Percentiles rank a stretch among this genome's conserved stretches.
phyloP scores from a whole-genome alignment of 106 monocot species.

The Dioscorea alata region DNA sequence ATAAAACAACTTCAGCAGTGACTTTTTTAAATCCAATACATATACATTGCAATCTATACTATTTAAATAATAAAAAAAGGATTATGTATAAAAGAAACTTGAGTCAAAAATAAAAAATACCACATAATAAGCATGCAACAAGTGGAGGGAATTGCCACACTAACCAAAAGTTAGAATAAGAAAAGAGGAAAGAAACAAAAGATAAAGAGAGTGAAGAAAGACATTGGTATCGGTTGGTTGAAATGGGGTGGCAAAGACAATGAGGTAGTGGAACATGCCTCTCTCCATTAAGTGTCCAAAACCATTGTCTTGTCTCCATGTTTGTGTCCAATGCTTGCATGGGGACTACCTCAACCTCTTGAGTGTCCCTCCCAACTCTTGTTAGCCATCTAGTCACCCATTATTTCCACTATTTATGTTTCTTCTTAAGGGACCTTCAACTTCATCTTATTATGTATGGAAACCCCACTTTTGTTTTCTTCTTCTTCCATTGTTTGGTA shows the following conservation, averaged over 20 bases:
- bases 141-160: background rate
- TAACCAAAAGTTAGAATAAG: background rate
- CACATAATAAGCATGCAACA: too few species aligned
- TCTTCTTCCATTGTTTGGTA: too few species aligned
- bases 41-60: too few species aligned
- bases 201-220: background rate
- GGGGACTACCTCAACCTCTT: background rate
- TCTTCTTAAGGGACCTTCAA: too few species aligned
- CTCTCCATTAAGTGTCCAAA: background rate
- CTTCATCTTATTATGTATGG: too few species aligned
- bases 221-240: background rate
- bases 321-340: background rate
- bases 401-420: too few species aligned
- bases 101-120: too few species aligned
- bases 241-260: background rate
- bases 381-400: background rate
- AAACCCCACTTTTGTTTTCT: too few species aligned
- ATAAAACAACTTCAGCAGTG: too few species aligned
- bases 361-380: background rate
- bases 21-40: too few species aligned
- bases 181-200: background rate
- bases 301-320: background rate
- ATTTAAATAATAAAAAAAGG: too few species aligned
- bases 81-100: too few species aligned
- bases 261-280: background rate